Evolutionary conservation across 73 alveolate species (phyloP), one percentile per base, ranked within the genome.

Genomic region (Symbiodinium natans): DNA sequence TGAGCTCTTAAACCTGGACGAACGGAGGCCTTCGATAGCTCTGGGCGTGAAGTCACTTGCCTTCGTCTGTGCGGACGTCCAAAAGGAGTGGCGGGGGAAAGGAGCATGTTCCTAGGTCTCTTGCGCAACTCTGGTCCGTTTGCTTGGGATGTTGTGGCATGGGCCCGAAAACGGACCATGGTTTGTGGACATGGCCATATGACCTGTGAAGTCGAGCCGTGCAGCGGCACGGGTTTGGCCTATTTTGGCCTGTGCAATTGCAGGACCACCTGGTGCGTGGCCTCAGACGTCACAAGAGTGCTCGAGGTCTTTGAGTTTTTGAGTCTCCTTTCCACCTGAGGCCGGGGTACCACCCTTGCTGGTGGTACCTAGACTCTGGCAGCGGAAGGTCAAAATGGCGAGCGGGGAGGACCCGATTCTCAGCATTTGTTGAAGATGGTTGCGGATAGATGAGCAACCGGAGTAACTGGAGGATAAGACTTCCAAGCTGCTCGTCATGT

Each of bases 321-420:
- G 56, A 11, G 6, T 19, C 59, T 46, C 59, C 9, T 13, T 13
- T 46, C 25, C 17, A 46, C 59, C 59, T 42, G 33, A 87, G 94
- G 94, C 34, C 27, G 94, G 94, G 19, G 94, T 87, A 23, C 94
- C 94, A 38, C 94, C 94, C 17, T 42, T 87, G n/a, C 41, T 87
- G 68, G 94, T 87, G 83, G 94, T 87, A 4, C 94, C 94, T 31
- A 87, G 63, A 27, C 84, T 87, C 42, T 75, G 74, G 33, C 83
- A 87, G 84, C 52, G 68, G 63, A 54, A 11, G 38, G 40, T 71
- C 38, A 71, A 71, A 34, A n/a, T n/a, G 83, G 41, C 9, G 77
- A 19, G 77, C 31, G 77, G 77, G 31, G 31, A 23, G n/a, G 77
- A 59, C n/a, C 36, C 34, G 10, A 59, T 59, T 15, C 77, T 23